Base-by-base conservation (phyloP, 495 filamentous ascomycete species). In the Poronia punctata region DNA sequence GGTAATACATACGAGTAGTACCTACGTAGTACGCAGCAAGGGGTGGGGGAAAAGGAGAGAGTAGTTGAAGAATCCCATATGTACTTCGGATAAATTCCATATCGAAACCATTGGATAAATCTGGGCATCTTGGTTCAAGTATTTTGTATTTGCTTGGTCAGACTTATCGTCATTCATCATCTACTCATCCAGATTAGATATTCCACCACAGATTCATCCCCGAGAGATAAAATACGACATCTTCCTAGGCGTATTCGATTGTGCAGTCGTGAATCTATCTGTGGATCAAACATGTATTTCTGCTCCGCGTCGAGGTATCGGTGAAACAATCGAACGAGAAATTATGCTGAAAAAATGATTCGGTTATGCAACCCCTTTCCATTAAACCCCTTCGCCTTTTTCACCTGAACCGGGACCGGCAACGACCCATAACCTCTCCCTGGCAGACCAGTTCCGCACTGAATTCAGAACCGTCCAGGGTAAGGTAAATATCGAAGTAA, bases 371-470 rank as follows among this genome's bases (percentile, higher is more conserved):
- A 38, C 42, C 35, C 25, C 36, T 35, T 21, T 23, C 23, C n/a
- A 24, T 22, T 20, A 8, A 19, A 26, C 16, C 35, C 21, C 21
- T n/a, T n/a, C n/a, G n/a, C 14, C 4, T 15, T 34, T 11, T 61
- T 61, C 60, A 78, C 54, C 72, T 70, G 60, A 96, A 96, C 57
- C 88, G 78, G 35, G 89, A 85, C 33, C 87, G 76, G 79, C 89
- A 97, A 35, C 89, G 80, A 46, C 92, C 92, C 92, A 98, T 98
- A 45, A 98, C 86, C 66, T 97, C 92, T 56, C 93, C 93, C 56
- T 98, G 92, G 68, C 92, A 98, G 33, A 97, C 93, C 20, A 98
- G 65, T 74, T 97, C 93, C 33, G 92, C 92, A 47, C 90, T 97
- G 69, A 98, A 98, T 60, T 98, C 92, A 45, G 83, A 89, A 27